Conservation (phyloP, 345 rosid genomes). For the Linum lewisii region DNA sequence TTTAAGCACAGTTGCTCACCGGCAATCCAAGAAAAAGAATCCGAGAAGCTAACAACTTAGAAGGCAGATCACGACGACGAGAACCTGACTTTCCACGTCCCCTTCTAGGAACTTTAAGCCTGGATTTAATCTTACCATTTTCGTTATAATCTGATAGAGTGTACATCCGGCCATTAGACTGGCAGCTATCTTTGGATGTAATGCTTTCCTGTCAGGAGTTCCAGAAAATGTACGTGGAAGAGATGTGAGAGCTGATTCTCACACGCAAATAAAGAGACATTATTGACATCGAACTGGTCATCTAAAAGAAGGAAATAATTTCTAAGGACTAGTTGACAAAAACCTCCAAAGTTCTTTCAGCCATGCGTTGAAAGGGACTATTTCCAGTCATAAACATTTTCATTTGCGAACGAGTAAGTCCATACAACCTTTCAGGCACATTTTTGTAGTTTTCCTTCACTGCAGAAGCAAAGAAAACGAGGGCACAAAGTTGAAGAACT, state of each 20-base stretch:
- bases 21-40: slow-evolving; percentile 90
- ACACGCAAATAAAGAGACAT: not conserved
- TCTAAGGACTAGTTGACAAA: slow-evolving; percentile 5
- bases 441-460: slow-evolving; percentile 80
- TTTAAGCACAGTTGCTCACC: slow-evolving; percentile 30
- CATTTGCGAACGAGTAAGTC: slow-evolving; percentile 75
- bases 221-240: not conserved
- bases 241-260: not conserved
- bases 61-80: slow-evolving; percentile 91
- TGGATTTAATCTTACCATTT: slow-evolving; percentile 51
- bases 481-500: not conserved
- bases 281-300: not conserved
- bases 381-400: slow-evolving; percentile 89
- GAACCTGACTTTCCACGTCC: slow-evolving; percentile 43
- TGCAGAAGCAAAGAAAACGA: slow-evolving; percentile 19
- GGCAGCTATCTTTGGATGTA: slow-evolving; percentile 52
- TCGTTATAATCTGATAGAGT: slow-evolving; percentile 35
- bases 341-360: slow-evolving; percentile 73
- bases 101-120: slow-evolving; percentile 46
- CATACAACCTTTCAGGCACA: slow-evolving; percentile 67
- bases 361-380: slow-evolving; percentile 50
- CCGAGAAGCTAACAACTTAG: slow-evolving; percentile 79
- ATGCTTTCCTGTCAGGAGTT: slow-evolving; percentile 52
- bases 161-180: slow-evolving; percentile 57
- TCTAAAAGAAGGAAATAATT: slow-evolving; percentile 5